phyloP scores from a whole-genome alignment of 345 rosid species.

The Arabidopsis arenosa region DNA sequence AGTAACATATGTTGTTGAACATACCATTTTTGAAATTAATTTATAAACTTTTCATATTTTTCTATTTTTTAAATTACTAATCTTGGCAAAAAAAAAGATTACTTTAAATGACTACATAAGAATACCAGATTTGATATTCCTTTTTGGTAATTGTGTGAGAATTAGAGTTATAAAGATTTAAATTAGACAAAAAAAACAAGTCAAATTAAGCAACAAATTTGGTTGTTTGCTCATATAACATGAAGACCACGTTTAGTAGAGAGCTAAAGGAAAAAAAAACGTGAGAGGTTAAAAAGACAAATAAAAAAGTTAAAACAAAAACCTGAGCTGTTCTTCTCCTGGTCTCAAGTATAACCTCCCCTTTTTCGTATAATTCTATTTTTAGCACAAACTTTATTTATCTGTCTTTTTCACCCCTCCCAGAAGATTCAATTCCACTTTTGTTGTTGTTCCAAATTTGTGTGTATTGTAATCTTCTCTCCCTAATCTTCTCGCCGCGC shows the following conservation, averaged over 20 bases:
- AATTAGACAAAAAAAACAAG: background rate
- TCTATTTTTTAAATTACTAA: background rate
- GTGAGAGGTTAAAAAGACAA: constrained; percentile 23
- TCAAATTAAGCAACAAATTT: constrained; percentile 1
- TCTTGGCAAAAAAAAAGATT: background rate
- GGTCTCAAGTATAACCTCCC: constrained; percentile 47
- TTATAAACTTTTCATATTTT: background rate
- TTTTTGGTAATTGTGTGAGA: background rate
- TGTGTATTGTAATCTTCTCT: constrained; percentile 14
- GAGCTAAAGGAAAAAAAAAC: constrained; percentile 25
- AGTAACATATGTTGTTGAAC: background rate
- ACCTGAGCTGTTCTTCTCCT: constrained; percentile 38
- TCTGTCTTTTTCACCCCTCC: constrained; percentile 36
- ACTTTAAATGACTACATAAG: background rate
- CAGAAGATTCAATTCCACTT: constrained; percentile 38
- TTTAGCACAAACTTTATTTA: constrained; percentile 43
- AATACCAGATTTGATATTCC: background rate
- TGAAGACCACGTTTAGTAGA: constrained; percentile 35
- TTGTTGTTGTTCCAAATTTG: background rate
- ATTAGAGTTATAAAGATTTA: background rate
- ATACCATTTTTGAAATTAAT: background rate
- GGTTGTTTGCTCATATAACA: constrained; percentile 9
- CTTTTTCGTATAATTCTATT: constrained; percentile 44
- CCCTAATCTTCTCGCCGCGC: constrained; percentile 31
- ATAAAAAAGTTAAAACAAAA: background rate